Evolutionary conservation across 306 rosid genomes (phyloP), one percentile per base, ranked within the genome.

Genomic region (Pyrus pyrifolia): DNA sequence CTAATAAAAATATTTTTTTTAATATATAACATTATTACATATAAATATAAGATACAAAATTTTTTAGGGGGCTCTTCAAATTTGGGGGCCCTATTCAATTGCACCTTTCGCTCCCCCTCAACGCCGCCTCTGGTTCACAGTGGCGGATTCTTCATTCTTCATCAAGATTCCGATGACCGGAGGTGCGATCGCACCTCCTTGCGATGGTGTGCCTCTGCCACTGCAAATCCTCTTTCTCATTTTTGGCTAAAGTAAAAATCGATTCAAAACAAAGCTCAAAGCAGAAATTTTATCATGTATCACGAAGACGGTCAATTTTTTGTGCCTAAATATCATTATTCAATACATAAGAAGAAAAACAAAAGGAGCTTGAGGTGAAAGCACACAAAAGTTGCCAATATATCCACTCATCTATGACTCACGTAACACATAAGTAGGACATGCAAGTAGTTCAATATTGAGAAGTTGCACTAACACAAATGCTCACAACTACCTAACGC

Each of bases 71-170:
- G 30, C 3, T 3, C 3, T 29, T 29, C 30, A 29, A 29, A 29
- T 30, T 30, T 30, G 31, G 31, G 31, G 31, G 4, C 4, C 31
- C 4, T 30, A 0, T 30, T 0, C 31, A 4, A 30, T 30, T 30
- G 31, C 31, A 30, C 4, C 4, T 30, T 30, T 30, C 31, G 0
- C 31, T 23, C 2, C 4, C 31, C 31, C 31, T 30, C 31, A 30
- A 30, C 4, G 31, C 31, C 31, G 4, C 31, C 31, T 30, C 31
- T 30, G 3, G 6, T 33, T 1, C 1, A 35, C 0, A 35, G 9
- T 35, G 40, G 0, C 0, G 9, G 40, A 35, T 35, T 35, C 40
- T 0, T 35, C 9, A 0, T 0, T 35, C 2, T 35, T 35, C 40
- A 35, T 35, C 9, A 35, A 0, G 40, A 6, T 35, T 35, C 2